Evolutionary conservation across 179 eudicot genomes (phyloP).

Genomic region (Beta macrorhiza): DNA sequence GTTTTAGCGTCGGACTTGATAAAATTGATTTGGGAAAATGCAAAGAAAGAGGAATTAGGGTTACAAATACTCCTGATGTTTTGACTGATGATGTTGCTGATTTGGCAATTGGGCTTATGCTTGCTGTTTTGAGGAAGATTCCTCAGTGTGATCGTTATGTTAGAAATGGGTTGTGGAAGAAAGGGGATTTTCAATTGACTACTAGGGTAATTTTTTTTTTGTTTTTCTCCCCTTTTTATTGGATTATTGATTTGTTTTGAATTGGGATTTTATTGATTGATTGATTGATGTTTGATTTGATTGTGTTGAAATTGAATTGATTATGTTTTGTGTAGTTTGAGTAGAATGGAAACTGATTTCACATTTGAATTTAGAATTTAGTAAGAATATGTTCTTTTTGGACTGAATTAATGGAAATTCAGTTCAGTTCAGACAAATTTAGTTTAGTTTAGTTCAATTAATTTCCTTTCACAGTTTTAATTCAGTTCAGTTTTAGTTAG

Average conservation of each 20-base stretch:
- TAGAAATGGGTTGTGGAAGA: slow-evolving; percentile 61
- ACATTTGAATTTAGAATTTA: too few species aligned
- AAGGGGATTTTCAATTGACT: slow-evolving; percentile 59
- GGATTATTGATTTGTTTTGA: not conserved
- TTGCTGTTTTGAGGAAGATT: slow-evolving; percentile 54
- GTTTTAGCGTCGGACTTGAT: slow-evolving; percentile 67
- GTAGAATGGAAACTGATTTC: too few species aligned
- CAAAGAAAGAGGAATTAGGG: slow-evolving; percentile 66
- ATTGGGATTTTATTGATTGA: not conserved
- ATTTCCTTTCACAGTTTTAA: too few species aligned
- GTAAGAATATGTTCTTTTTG: too few species aligned
- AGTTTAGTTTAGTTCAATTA: too few species aligned
- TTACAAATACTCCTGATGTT: slow-evolving; percentile 72
- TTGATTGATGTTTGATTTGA: too few species aligned
- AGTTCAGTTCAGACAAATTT: too few species aligned
- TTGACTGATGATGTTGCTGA: slow-evolving; percentile 89
- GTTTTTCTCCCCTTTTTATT: not conserved
- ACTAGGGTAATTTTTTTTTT: slow-evolving; percentile 47
- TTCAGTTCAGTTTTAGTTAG: too few species aligned
- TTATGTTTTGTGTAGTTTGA: too few species aligned
- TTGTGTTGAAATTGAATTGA: too few species aligned
- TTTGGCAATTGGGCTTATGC: slow-evolving; percentile 55
- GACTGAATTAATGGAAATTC: too few species aligned
- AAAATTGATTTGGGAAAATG: slow-evolving; percentile 69
- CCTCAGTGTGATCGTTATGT: slow-evolving; percentile 64